Conservation (phyloP, 495 filamentous ascomycete genomes). For the Neurospora sp. region DNA sequence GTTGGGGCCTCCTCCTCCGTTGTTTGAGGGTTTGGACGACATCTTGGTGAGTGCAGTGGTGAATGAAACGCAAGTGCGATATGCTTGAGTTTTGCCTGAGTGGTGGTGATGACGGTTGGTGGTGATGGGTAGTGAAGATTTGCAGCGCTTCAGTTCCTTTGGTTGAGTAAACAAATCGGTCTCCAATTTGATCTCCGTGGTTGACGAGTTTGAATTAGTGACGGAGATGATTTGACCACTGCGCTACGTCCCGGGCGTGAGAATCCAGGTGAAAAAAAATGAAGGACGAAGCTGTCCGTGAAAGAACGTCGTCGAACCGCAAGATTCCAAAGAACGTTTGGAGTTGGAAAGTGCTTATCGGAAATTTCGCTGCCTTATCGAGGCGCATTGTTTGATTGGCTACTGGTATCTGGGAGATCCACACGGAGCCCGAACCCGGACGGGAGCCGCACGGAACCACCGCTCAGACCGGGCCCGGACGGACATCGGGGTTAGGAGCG, state of each 20-base stretch:
- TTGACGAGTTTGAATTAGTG: too few relatives aligned
- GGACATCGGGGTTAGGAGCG: background rate
- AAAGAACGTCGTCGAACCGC: background rate
- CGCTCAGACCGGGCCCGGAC: background rate
- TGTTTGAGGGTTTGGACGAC: conserved; percentile 4
- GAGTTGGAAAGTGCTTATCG: background rate
- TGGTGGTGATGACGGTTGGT: background rate
- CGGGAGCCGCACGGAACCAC: background rate
- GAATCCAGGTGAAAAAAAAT: background rate
- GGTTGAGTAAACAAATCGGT: background rate
- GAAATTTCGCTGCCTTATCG: background rate
- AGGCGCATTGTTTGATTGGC: background rate
- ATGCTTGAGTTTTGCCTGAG: background rate
- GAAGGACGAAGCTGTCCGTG: background rate
- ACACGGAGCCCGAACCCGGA: background rate
- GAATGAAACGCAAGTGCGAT: background rate
- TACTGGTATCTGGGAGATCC: background rate
- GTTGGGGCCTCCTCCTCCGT: background rate
- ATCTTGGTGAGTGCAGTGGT: background rate
- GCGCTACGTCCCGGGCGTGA: background rate
- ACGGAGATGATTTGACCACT: too few relatives aligned
- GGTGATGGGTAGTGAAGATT: background rate
- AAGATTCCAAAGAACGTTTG: background rate
- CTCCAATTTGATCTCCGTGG: too few relatives aligned
- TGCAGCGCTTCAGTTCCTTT: background rate